Evolutionary conservation across 2,329 filamentous ascomycete genomes (phyloP).

Genomic region (Cercospora zeae-maydis): DNA sequence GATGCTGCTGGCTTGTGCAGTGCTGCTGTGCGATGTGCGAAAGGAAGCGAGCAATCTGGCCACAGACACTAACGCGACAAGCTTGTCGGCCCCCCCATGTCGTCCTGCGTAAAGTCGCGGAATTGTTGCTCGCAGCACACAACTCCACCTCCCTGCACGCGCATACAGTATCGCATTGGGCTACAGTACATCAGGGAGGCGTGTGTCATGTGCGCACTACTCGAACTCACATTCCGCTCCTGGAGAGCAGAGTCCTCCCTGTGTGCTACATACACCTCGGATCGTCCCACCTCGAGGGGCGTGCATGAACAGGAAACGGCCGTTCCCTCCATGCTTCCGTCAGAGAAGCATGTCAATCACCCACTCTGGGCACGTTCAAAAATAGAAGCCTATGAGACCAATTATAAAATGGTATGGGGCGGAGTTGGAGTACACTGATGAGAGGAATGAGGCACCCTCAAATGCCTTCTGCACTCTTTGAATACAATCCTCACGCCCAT

Average conservation of each 20-base stretch:
- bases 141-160: constrained; percentile 3
- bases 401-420: not conserved
- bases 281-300: not conserved
- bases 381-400: not conserved
- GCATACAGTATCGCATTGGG: not conserved
- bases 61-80: not conserved
- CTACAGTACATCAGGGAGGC: not conserved
- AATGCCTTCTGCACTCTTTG: too few relatives aligned
- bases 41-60: not conserved
- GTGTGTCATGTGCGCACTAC: not conserved
- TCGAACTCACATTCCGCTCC: not conserved
- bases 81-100: not conserved
- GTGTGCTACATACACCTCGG: not conserved
- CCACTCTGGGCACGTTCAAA: not conserved
- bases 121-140: not conserved
- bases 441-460: too few relatives aligned
- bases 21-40: not conserved
- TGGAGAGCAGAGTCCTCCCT: not conserved
- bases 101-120: constrained; percentile 1
- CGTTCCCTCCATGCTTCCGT: not conserved
- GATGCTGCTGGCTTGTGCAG: not conserved
- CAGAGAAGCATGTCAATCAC: not conserved
- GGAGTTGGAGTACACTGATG: too few relatives aligned
- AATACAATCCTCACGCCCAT: too few relatives aligned
- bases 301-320: not conserved